phyloP scores from a whole-genome alignment of 495 filamentous ascomycete genomes.

The Mytilinidion resinicola region DNA sequence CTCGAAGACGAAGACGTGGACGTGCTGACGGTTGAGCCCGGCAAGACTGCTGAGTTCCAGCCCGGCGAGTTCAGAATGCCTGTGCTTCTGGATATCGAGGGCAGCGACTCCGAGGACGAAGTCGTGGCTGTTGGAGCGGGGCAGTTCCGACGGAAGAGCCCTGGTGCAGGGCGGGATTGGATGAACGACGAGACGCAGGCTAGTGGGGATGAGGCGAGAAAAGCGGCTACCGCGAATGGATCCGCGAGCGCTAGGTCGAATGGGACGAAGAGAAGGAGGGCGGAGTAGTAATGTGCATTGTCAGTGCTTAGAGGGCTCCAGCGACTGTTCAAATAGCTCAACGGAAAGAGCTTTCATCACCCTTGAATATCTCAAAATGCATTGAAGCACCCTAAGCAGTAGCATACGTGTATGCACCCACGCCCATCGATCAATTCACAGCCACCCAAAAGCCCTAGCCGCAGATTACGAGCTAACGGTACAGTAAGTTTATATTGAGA shows the following conservation, averaged over 20 bases:
- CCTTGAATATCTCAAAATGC: too few relatives aligned
- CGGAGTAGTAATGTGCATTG: neutral
- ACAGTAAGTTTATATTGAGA: slow-evolving; percentile 15
- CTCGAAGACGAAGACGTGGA: slow-evolving; percentile 87
- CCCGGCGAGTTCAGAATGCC: slow-evolving; percentile 75
- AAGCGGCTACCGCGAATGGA: slow-evolving; percentile 8
- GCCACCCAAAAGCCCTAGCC: slow-evolving; percentile 5
- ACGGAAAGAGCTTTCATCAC: too few relatives aligned
- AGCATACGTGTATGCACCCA: too few relatives aligned
- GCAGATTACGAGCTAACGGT: slow-evolving; percentile 18
- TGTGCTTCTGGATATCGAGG: slow-evolving; percentile 72
- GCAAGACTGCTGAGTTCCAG: slow-evolving; percentile 53
- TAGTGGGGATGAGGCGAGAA: slow-evolving; percentile 39
- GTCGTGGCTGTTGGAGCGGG: slow-evolving; percentile 78
- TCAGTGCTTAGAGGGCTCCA: too few relatives aligned
- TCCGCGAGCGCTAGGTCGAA: slow-evolving; percentile 8
- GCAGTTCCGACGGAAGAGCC: slow-evolving; percentile 72
- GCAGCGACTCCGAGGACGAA: slow-evolving; percentile 78
- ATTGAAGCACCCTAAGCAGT: too few relatives aligned
- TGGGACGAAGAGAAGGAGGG: slow-evolving; percentile 21
- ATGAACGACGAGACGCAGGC: slow-evolving; percentile 44
- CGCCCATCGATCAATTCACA: too few relatives aligned
- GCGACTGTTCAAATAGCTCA: too few relatives aligned
- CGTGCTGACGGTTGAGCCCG: slow-evolving; percentile 66
- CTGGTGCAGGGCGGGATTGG: slow-evolving; percentile 51